Evolutionary conservation across 1,284 basidiomycete species (phyloP).

Genomic region (Irpex sp.): DNA sequence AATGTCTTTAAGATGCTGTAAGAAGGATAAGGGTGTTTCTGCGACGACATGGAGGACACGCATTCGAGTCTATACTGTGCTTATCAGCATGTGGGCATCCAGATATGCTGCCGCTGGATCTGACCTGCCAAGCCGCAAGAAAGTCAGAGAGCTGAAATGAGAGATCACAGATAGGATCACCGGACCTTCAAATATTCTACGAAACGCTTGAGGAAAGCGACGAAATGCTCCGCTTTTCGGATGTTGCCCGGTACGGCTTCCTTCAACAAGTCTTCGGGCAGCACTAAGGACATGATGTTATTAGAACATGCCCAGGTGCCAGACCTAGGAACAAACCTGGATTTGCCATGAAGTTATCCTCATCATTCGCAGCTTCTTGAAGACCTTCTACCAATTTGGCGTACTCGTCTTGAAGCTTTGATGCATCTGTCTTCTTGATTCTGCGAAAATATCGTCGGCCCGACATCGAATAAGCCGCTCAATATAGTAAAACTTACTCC

Average conservation of each 20-base stretch:
- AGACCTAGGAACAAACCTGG: conserved; percentile 54
- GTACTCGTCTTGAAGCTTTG: conserved; percentile 96
- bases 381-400: conserved; percentile 94
- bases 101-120: background rate
- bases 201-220: conserved; percentile 97
- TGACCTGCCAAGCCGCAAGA: background rate
- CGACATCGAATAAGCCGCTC: background rate
- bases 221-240: conserved; percentile 97
- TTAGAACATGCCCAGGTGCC: background rate
- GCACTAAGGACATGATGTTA: conserved; percentile 44
- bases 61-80: conserved; percentile 80
- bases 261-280: conserved; percentile 92
- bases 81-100: conserved; percentile 10
- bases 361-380: conserved; percentile 72
- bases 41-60: conserved; percentile 98
- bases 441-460: conserved; percentile 36
- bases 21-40: conserved; percentile 97
- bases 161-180: conserved; percentile 4
- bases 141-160: background rate
- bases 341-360: conserved; percentile 88
- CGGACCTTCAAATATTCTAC: conserved; percentile 96
- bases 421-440: conserved; percentile 91
- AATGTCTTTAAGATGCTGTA: conserved; percentile 98
- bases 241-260: conserved; percentile 99
- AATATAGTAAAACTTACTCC: conserved; percentile 57